Percentiles rank a stretch among this genome's conserved stretches.
Evolutionary conservation across 495 filamentous ascomycete species (phyloP).

Genomic region (Penicillium robsamsonii): DNA sequence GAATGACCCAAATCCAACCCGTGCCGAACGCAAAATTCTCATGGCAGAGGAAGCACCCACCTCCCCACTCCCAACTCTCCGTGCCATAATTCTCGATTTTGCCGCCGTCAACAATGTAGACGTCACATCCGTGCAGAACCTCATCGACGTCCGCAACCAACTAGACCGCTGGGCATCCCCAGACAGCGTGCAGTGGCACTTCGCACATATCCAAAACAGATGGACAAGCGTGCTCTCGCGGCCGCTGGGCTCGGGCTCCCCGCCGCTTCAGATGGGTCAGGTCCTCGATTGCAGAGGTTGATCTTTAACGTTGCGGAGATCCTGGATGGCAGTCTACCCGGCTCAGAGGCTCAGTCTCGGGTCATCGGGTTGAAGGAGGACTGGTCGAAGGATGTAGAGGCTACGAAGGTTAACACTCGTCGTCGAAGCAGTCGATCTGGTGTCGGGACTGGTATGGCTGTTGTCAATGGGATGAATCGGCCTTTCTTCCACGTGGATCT

Average conservation of each 20-base stretch:
- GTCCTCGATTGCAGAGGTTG: conserved; percentile 62
- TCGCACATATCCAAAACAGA: conserved; percentile 84
- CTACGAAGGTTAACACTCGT: conserved; percentile 4
- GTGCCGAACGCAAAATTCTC: conserved; percentile 39
- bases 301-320: conserved; percentile 90
- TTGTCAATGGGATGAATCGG: conserved; percentile 63
- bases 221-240: conserved; percentile 89
- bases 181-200: conserved; percentile 86
- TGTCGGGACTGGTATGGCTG: conserved; percentile 35
- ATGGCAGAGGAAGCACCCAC: conserved; percentile 27
- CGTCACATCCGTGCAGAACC: conserved; percentile 83
- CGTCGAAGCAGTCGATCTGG: conserved; percentile 49
- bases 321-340: conserved; percentile 45
- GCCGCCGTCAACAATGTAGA: conserved; percentile 92
- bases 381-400: conserved; percentile 45
- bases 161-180: conserved; percentile 81
- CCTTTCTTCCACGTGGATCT: conserved; percentile 92
- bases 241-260: conserved; percentile 90
- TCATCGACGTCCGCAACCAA: conserved; percentile 95
- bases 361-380: not conserved
- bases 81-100: conserved; percentile 90
- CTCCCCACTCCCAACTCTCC: conserved; percentile 61
- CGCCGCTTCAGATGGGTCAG: conserved; percentile 37
- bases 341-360: not conserved
- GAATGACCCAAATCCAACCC: conserved; percentile 84